Evolutionary conservation across 257 asterid species (phyloP).

Genomic region (Linaria vulgaris): DNA sequence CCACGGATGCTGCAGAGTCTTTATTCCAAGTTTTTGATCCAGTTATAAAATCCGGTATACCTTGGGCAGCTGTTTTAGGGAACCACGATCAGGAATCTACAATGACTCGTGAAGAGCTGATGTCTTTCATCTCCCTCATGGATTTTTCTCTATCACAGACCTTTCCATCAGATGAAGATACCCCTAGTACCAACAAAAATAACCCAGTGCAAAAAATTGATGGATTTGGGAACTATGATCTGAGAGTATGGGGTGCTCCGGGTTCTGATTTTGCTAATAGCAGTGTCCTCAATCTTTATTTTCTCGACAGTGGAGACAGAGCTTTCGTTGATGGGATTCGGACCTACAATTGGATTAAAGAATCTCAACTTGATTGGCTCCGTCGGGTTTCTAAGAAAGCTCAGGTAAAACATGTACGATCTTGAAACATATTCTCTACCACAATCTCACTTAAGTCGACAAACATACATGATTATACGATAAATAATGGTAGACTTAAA

Average conservation of each 20-base stretch:
- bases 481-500: background rate
- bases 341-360: conserved; percentile 91
- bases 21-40: conserved; percentile 69
- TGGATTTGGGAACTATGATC: conserved; percentile 87
- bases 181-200: conserved; percentile 28
- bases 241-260: conserved; percentile 71
- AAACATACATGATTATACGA: conserved; percentile 2
- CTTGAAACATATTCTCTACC: background rate
- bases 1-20: conserved; percentile 94
- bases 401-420: conserved; percentile 45
- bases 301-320: conserved; percentile 94
- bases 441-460: background rate
- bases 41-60: conserved; percentile 61
- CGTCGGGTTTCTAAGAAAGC: conserved; percentile 43
- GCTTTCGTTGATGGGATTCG: conserved; percentile 64
- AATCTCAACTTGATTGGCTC: conserved; percentile 91
- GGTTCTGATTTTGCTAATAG: conserved; percentile 67
- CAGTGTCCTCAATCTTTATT: conserved; percentile 71
- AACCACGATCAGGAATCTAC: conserved; percentile 98
- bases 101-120: conserved; percentile 83
- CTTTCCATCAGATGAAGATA: conserved; percentile 55
- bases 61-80: conserved; percentile 96
- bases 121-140: conserved; percentile 91
- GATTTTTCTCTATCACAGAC: conserved; percentile 83
- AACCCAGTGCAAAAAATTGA: conserved; percentile 39